Evolutionary conservation across 2,329 filamentous ascomycete genomes (phyloP), one percentile per base, ranked within the genome.

Genomic region (Ophiostoma ulmi): DNA sequence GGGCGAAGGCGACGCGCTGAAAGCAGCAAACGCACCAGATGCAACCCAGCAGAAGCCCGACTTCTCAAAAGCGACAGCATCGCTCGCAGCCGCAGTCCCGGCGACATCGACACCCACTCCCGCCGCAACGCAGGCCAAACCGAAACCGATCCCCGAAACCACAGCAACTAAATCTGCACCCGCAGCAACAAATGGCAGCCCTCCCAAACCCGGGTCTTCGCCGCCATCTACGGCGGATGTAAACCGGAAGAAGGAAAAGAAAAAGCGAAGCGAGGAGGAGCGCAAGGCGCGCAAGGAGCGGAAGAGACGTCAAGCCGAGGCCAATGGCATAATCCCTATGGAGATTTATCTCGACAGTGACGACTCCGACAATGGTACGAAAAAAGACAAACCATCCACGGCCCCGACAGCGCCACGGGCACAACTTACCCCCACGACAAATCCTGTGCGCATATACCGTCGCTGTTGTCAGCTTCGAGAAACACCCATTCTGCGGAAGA

Each of bases 391-490:
- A 0, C 77, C 81, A 0, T 79, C 85, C 1, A 26, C 61, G 1
- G n/a, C 61, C 1, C 26, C 68, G 1, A n/a, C 72, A 5, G 77
- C 81, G 1, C 80, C 85, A 0, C 86, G 81, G 73, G 82, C 85
- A 20, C 89, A 92, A 76, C 84, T 86, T 72, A 83, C 87, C 68
- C 94, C 94, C 0, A 97, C 94, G 0, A 97, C 91, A 1, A 95
- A 97, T 77, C 94, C 95, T 1, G 88, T 94, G 17, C 87, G 94
- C 71, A 97, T 99, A 76, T 99, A 99, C 79, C 87, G 94, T 74
- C 86, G 95, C 77, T 98, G 95, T 78, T 98, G 95, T 78, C 94
- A 98, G 77, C 82, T 99, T 39, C 88, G 95, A 71, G 95, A 98
- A 80, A 96, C 93, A 0, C 92, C 93, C 0, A 94, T 97, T 69